A percentile compares a stretch with the other conserved stretches of the same genome.
Evolutionary conservation across 192 early-diverging fungal genomes (phyloP).

Genomic region (Linnemannia zychae): DNA sequence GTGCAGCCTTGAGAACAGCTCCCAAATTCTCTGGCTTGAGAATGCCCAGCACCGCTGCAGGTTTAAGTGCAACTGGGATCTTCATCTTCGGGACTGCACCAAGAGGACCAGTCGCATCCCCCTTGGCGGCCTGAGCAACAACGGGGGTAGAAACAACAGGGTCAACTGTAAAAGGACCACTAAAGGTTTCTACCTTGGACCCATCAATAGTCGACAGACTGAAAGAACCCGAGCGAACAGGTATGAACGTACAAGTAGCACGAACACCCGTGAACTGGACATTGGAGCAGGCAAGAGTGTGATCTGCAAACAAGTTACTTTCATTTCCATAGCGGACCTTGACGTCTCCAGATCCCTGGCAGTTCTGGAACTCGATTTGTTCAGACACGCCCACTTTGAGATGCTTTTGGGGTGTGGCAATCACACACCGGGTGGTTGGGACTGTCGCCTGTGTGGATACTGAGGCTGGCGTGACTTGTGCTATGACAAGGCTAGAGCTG

Average conservation of each 20-base stretch:
- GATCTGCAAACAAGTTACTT: background rate
- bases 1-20: background rate
- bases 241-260: conserved; percentile 16
- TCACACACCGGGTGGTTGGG: background rate
- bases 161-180: conserved; percentile 18
- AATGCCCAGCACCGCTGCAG: background rate
- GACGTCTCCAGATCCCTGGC: background rate
- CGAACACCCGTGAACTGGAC: background rate
- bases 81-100: background rate
- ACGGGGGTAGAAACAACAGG: background rate
- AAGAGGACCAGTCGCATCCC: background rate
- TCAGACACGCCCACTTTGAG: background rate
- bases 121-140: background rate
- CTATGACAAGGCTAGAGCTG: background rate
- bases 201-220: conserved; percentile 10
- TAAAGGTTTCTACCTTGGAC: background rate
- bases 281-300: background rate
- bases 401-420: conserved; percentile 1
- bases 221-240: background rate
- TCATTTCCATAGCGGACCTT: conserved; percentile 10
- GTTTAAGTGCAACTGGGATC: too few relatives aligned
- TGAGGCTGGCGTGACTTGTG: background rate
- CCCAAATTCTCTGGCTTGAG: background rate
- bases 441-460: background rate
- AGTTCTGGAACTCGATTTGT: background rate